Evolutionary conservation across 805 yeast genomes (phyloP).

Genomic region (Lachancea kluyveri): DNA sequence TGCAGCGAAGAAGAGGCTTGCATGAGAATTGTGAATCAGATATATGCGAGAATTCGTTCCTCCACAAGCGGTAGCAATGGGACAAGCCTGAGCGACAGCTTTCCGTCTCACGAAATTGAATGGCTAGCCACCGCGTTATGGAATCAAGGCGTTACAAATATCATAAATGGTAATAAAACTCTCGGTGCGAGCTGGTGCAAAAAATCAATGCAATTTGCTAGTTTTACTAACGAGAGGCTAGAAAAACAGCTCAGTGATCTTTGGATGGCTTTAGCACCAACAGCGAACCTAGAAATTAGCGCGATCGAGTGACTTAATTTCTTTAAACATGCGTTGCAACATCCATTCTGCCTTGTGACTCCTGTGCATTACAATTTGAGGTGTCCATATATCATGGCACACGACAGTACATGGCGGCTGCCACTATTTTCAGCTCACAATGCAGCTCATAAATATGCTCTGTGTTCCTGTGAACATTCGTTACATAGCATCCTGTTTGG

Average conservation of each 20-base stretch:
- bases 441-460: too few relatives aligned
- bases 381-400: too few relatives aligned
- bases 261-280: constrained; percentile 25
- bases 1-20: constrained; percentile 7
- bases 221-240: constrained; percentile 23
- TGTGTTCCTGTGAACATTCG: too few relatives aligned
- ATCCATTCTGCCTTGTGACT: not conserved
- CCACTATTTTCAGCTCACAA: too few relatives aligned
- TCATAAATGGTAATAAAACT: constrained; percentile 18
- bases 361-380: too few relatives aligned
- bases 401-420: too few relatives aligned
- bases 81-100: too few relatives aligned
- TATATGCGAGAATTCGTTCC: constrained; percentile 6
- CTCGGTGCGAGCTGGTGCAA: constrained; percentile 27
- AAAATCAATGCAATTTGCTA: constrained; percentile 23
- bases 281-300: constrained; percentile 15
- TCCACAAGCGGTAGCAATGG: too few relatives aligned
- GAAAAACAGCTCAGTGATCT: constrained; percentile 20
- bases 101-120: constrained; percentile 28
- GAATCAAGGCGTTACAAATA: constrained; percentile 33
- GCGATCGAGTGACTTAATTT: too few relatives aligned
- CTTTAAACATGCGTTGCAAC: too few relatives aligned
- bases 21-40: constrained; percentile 9
- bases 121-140: constrained; percentile 34
- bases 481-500: too few relatives aligned